Evolutionary conservation across 1,284 basidiomycete species (phyloP).

Genomic region (Gymnopus androsaceus): DNA sequence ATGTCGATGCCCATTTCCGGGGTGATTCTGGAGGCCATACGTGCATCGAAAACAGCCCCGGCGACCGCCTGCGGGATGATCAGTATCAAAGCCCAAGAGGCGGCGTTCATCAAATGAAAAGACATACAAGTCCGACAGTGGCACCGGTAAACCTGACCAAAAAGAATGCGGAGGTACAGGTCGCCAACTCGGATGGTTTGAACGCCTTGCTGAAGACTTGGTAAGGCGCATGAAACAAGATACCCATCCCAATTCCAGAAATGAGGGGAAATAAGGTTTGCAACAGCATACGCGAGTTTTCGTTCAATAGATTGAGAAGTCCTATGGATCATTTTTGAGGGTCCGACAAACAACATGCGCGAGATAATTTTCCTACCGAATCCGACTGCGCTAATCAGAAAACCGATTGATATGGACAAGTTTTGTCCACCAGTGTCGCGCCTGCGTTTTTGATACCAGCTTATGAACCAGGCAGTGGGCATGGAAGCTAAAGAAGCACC

Average conservation of each 20-base stretch:
- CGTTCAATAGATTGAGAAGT: conserved; percentile 62
- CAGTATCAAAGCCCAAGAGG: conserved; percentile 18
- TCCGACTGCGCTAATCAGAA: conserved; percentile 63
- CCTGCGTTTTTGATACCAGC: conserved; percentile 57
- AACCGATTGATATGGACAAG: conserved; percentile 59
- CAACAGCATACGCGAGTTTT: conserved; percentile 42
- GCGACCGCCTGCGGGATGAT: conserved; percentile 58
- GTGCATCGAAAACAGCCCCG: conserved; percentile 70
- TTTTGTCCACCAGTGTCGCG: conserved; percentile 64
- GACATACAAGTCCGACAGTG: conserved; percentile 71
- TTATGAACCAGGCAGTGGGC: conserved; percentile 77
- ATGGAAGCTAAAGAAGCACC: conserved; percentile 79
- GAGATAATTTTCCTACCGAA: conserved; percentile 58
- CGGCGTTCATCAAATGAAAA: not conserved
- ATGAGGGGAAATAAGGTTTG: conserved; percentile 64
- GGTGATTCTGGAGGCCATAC: conserved; percentile 51
- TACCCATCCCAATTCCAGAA: conserved; percentile 75
- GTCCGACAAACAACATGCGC: not conserved
- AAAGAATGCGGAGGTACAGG: conserved; percentile 81
- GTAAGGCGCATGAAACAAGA: conserved; percentile 81
- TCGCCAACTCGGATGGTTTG: conserved; percentile 64
- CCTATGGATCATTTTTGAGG: conserved; percentile 39
- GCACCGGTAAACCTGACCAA: conserved; percentile 82
- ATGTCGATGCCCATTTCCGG: conserved; percentile 40
- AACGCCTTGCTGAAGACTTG: conserved; percentile 71